Conservation (phyloP, 2,329 filamentous ascomycete species). For the Elsinoe ampelina region DNA sequence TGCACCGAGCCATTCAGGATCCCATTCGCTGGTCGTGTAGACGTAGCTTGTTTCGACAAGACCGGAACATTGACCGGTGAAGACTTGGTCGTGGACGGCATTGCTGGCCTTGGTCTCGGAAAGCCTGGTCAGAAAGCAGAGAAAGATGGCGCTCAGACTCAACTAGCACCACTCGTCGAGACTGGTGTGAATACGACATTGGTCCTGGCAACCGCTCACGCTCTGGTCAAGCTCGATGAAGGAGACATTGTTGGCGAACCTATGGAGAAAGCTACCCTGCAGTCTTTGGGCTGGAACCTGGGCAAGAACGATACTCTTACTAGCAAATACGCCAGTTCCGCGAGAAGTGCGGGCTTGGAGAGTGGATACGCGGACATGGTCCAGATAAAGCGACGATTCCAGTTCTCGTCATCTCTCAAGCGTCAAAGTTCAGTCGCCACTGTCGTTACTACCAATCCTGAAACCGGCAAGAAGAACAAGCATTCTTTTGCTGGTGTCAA, state of each 20-base stretch:
- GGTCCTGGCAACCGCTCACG: conserved; percentile 89
- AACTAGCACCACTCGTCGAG: conserved; percentile 61
- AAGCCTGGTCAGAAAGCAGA: conserved; percentile 58
- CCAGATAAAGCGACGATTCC: conserved; percentile 92
- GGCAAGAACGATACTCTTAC: conserved; percentile 78
- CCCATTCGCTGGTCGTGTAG: conserved; percentile 87
- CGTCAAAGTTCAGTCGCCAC: conserved; percentile 90
- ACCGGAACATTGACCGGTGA: conserved; percentile 95
- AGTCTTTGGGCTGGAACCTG: conserved; percentile 84
- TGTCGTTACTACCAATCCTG: conserved; percentile 60
- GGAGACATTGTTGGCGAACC: conserved; percentile 95
- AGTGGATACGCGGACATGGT: conserved; percentile 61
- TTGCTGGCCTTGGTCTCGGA: conserved; percentile 76
- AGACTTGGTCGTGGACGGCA: conserved; percentile 91
- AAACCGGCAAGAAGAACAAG: conserved; percentile 64
- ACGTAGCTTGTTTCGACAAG: conserved; percentile 97
- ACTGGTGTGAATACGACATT: conserved; percentile 76
- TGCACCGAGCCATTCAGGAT: conserved; percentile 99
- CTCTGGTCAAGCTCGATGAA: conserved; percentile 90
- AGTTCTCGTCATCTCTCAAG: conserved; percentile 94
- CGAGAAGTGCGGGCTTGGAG: conserved; percentile 34
- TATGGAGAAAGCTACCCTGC: conserved; percentile 95
- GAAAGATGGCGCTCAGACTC: conserved; percentile 71
- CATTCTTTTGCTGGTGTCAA: conserved; percentile 93
- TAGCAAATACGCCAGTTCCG: conserved; percentile 48